Percentiles rank a stretch among this genome's conserved stretches.
Evolutionary conservation across 1,284 basidiomycete species (phyloP).

Genomic region (Moesziomyces globuligerus): DNA sequence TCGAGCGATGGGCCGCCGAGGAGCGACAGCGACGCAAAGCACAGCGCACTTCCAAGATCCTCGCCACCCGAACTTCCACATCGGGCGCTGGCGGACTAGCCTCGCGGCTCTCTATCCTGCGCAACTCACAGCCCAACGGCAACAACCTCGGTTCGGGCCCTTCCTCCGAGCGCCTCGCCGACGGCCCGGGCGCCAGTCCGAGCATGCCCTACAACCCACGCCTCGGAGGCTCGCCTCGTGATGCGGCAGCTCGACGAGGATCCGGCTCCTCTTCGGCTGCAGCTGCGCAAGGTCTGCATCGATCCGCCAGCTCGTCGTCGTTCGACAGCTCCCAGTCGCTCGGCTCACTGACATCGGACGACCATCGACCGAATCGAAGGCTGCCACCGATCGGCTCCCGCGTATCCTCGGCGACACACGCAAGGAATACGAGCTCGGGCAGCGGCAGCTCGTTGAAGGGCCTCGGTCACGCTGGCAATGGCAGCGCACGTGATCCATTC

Average conservation of each 20-base stretch:
- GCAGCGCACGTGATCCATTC: constrained; percentile 27
- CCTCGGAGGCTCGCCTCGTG: constrained; percentile 1
- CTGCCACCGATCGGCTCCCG: constrained; percentile 42
- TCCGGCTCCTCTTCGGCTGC: constrained; percentile 14
- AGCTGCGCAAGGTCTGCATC: constrained; percentile 14
- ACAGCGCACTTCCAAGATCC: constrained; percentile 42
- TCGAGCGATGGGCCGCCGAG: constrained; percentile 57
- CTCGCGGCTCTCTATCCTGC: constrained; percentile 34
- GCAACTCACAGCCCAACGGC: constrained; percentile 7
- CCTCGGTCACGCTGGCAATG: neutral
- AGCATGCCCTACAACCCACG: constrained; percentile 8
- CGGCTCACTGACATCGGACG: constrained; percentile 26
- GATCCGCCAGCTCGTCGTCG: constrained; percentile 27
- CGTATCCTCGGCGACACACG: constrained; percentile 15
- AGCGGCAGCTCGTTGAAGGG: constrained; percentile 6
- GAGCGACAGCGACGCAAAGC: constrained; percentile 55
- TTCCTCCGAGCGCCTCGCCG: constrained; percentile 43
- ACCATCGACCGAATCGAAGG: constrained; percentile 30
- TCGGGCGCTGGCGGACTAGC: too few species aligned
- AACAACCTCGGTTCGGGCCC: constrained; percentile 40
- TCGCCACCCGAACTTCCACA: constrained; percentile 22
- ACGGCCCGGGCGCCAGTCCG: constrained; percentile 15
- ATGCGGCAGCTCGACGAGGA: constrained; percentile 8
- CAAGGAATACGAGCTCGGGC: constrained; percentile 8
- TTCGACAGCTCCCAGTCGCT: constrained; percentile 28